A percentile compares a stretch with the other conserved stretches of the same genome.
Evolutionary conservation across 2,329 filamentous ascomycete species (phyloP).

Genomic region (Tolypocladium pustulatum): DNA sequence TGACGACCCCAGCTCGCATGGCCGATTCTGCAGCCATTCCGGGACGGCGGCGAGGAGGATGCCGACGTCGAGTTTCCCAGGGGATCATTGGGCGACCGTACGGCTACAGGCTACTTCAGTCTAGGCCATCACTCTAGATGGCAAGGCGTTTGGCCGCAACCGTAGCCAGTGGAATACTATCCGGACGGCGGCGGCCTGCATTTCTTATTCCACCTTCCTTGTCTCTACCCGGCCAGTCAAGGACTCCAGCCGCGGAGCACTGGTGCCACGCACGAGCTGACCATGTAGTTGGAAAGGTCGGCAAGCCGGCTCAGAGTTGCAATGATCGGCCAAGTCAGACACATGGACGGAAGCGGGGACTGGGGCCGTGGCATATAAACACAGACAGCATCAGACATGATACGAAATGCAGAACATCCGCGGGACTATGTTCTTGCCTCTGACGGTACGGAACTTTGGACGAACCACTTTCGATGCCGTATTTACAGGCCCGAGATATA

Average conservation of each 20-base stretch:
- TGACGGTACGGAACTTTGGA: neutral
- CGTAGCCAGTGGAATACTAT: neutral
- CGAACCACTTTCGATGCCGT: no score
- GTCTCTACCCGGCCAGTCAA: no score
- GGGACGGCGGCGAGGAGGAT: no score
- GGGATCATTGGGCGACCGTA: no score
- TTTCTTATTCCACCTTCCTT: neutral
- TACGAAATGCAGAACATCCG: neutral
- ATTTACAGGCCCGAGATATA: neutral
- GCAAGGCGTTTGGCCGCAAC: neutral
- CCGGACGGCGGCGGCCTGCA: neutral
- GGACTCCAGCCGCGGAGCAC: no score
- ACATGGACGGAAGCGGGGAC: neutral
- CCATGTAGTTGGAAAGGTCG: neutral
- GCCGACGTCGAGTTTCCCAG: no score
- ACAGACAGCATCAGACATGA: neutral
- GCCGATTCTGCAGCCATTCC: no score
- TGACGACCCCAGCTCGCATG: no score
- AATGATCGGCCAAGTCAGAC: neutral
- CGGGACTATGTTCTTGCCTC: neutral
- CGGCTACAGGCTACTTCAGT: no score
- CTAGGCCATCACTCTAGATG: no score
- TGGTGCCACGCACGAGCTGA: neutral
- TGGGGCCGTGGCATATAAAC: neutral
- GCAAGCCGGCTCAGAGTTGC: neutral